Evolutionary conservation across 371 early-diverging fungal genomes (phyloP), one percentile per base, ranked within the genome.

Genomic region (Circinella umbellata): DNA sequence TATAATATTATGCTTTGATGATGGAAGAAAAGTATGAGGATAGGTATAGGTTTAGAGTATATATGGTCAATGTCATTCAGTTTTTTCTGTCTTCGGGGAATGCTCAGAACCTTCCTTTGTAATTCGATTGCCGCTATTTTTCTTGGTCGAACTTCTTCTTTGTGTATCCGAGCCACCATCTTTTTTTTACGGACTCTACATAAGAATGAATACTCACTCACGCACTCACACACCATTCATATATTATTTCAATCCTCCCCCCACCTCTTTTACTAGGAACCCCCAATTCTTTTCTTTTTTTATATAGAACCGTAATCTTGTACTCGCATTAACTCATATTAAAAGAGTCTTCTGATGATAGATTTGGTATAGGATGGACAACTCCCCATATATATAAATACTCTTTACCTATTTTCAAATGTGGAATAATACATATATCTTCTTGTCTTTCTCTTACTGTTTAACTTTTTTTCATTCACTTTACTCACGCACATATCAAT

Each of bases 81-180:
- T 20, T 54, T 54, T 10, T 54, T 14, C 34, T 34, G 34, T 11
- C 3, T 13, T 10, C 57, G 3, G 57, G 17, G 57, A 57, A 57
- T 34, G 34, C 57, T 18, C 57, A 57, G 57, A 57, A 57, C 35
- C 27, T 57, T 57, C 57, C 57, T 57, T 34, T 11, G 11, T 57
- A 57, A 57, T 57, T 57, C 18, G 57, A 57, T 57, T 57, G 20
- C 57, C 57, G 57, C 57, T 57, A 34, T 27, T 34, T 57, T 57
- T 57, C 27, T 27, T 17, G 27, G 7, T 57, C 27, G 57, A 57
- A 57, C 18, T 18, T 57, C 57, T 57, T 57, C 57, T 57, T 27
- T 57, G 57, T 57, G 57, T n/a, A 34, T n/a, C 57, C n/a, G 7
- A n/a, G 6, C 20, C 27, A 34, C 1, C 57, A n/a, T 57, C 57